Percentiles rank a stretch among this genome's conserved stretches.
These are phyloP conservation scores for Batkoa obscura DNA, from an alignment of 371 early-diverging fungal genomes.

Conservation along the genomic window DNA sequence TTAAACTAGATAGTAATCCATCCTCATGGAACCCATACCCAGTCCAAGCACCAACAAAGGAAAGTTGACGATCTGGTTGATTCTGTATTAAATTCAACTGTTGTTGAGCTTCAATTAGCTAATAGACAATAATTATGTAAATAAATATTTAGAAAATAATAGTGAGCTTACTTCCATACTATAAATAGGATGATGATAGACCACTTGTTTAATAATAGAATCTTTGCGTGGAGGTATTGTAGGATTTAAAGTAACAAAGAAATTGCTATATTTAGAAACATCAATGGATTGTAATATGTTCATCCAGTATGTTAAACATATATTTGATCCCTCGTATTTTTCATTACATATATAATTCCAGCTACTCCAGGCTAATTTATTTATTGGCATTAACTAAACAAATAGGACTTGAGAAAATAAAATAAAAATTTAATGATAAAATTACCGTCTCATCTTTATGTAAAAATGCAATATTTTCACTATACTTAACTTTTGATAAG, in stretches of 20 bases:
- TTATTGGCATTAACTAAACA: constrained; percentile 27
- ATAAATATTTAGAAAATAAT: background rate
- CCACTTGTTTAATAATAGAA: constrained; percentile 16
- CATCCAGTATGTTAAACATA: constrained; percentile 42
- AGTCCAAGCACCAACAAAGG: constrained; percentile 35
- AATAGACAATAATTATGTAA: background rate
- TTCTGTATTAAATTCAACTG: constrained; percentile 9
- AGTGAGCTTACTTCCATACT: constrained; percentile 1
- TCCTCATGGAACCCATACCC: constrained; percentile 48
- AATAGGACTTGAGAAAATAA: constrained; percentile 9
- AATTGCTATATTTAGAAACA: constrained; percentile 17
- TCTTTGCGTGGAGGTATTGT: constrained; percentile 17
- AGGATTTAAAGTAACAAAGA: constrained; percentile 39
- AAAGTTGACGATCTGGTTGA: constrained; percentile 9
- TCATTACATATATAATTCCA: constrained; percentile 29
- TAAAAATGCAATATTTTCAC: constrained; percentile 23
- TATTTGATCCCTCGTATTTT: background rate
- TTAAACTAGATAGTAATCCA: constrained; percentile 24
- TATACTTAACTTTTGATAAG: constrained; percentile 19
- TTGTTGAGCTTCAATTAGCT: constrained; percentile 9
- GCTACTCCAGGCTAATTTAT: constrained; percentile 20
- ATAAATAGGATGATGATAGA: constrained; percentile 30
- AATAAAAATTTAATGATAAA: background rate
- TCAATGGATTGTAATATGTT: constrained; percentile 29
- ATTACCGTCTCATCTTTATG: constrained; percentile 15